Percentiles rank a stretch among this genome's conserved stretches.
phyloP scores from a whole-genome alignment of 2,329 filamentous ascomycete genomes.

The Fusarium dlaminii region DNA sequence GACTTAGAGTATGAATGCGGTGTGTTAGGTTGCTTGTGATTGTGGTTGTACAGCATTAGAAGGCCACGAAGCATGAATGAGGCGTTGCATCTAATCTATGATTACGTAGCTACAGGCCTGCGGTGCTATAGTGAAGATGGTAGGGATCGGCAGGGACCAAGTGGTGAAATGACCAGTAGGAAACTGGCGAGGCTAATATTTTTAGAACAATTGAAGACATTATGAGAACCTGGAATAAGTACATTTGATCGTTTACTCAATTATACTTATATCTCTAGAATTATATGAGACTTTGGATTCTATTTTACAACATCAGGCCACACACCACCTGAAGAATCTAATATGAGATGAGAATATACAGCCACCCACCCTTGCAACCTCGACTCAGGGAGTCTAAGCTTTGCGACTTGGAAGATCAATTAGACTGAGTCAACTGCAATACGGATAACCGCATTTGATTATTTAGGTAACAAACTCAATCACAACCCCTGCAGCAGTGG shows the following conservation, averaged over 20 bases:
- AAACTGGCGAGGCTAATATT: slow-evolving; percentile 5
- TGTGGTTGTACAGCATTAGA: background rate
- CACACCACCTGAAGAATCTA: background rate
- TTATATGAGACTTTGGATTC: background rate
- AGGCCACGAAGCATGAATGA: slow-evolving; percentile 38
- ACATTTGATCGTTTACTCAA: background rate
- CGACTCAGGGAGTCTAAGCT: background rate
- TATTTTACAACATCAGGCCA: background rate
- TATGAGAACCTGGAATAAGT: background rate
- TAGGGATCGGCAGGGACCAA: slow-evolving; percentile 33
- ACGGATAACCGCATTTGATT: background rate
- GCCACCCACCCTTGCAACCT: background rate
- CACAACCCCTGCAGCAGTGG: background rate
- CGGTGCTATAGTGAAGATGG: background rate
- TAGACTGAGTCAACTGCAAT: background rate
- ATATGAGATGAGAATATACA: background rate
- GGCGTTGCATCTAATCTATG: slow-evolving; percentile 7
- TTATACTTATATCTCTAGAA: background rate
- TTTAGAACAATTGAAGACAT: background rate
- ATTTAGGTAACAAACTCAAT: background rate
- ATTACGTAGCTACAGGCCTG: slow-evolving; percentile 28
- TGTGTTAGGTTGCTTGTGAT: background rate
- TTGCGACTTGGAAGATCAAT: background rate
- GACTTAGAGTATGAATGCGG: background rate
- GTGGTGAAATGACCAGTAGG: slow-evolving; percentile 11